Conservation (phyloP, 2,329 filamentous ascomycete genomes). For the Mariannaea sp. region DNA sequence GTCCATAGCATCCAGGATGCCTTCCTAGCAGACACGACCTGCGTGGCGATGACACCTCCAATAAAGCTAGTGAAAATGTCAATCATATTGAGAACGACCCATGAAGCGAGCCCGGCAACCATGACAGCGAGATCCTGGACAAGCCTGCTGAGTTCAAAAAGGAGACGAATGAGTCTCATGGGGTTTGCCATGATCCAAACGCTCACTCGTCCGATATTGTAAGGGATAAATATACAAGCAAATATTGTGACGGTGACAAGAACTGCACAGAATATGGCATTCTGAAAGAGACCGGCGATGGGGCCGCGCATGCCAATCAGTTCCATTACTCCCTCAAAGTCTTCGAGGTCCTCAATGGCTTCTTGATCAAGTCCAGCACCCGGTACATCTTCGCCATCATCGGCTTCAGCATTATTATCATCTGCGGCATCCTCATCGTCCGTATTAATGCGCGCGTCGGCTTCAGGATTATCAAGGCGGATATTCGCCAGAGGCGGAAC, state of each 20-base stretch:
- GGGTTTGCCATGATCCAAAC: conserved; percentile 82
- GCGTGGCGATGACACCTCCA: conserved; percentile 38
- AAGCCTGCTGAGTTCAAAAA: conserved; percentile 77
- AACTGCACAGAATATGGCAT: conserved; percentile 91
- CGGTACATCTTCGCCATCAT: conserved; percentile 67
- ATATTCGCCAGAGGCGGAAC: conserved; percentile 44
- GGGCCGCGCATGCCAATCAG: conserved; percentile 96
- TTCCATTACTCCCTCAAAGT: conserved; percentile 95
- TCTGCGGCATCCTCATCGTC: conserved; percentile 33
- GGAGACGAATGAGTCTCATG: conserved; percentile 71
- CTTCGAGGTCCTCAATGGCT: conserved; percentile 83
- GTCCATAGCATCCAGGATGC: conserved; percentile 50
- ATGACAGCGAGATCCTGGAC: conserved; percentile 77
- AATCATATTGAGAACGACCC: conserved; percentile 46
- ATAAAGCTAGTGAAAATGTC: conserved; percentile 45
- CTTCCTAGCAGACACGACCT: conserved; percentile 43
- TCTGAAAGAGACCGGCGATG: conserved; percentile 86
- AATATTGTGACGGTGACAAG: conserved; percentile 87
- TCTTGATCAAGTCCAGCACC: conserved; percentile 74
- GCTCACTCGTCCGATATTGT: conserved; percentile 85
- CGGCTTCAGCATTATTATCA: conserved; percentile 40
- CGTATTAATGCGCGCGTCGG: conserved; percentile 47
- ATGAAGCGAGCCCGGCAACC: conserved; percentile 60
- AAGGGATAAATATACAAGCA: conserved; percentile 85
- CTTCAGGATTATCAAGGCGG: conserved; percentile 54